These are phyloP conservation scores for Lecanosticta acicola DNA, from an alignment of 2,329 filamentous ascomycete genomes.

Conservation along the genomic window DNA sequence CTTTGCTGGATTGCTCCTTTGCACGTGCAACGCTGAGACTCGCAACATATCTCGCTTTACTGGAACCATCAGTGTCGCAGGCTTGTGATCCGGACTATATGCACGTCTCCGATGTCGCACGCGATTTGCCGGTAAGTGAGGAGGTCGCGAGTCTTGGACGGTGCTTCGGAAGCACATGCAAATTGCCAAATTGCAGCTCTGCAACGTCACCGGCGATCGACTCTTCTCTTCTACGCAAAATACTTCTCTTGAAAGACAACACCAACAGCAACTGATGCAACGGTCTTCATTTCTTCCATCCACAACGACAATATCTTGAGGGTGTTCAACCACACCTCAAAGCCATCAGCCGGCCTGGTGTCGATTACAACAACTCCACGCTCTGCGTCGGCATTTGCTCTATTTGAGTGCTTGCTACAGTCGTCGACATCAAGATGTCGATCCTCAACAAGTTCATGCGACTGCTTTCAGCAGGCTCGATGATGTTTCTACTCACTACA, in stretches of 20 bases:
- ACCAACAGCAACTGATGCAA: background rate
- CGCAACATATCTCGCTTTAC: background rate
- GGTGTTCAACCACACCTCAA: background rate
- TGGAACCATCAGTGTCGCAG: background rate
- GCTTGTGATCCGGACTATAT: background rate
- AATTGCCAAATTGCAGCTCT: background rate
- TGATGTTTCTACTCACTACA: background rate
- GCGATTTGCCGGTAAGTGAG: background rate
- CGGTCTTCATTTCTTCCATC: background rate
- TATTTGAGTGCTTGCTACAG: background rate
- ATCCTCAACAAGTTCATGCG: background rate
- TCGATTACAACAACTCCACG: background rate
- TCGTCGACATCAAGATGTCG: slow-evolving; percentile 5
- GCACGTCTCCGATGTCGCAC: background rate
- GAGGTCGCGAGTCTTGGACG: background rate
- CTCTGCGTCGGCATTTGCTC: background rate
- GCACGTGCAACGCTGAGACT: background rate
- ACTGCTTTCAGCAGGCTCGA: background rate
- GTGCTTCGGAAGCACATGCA: background rate
- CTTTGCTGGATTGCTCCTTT: no score
- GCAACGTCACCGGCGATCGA: background rate
- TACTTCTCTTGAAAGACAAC: background rate
- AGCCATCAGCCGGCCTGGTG: background rate
- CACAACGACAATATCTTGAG: background rate
- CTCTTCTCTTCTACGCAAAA: background rate